phyloP scores from a whole-genome alignment of 345 rosid genomes.

The Linum trigynum region DNA sequence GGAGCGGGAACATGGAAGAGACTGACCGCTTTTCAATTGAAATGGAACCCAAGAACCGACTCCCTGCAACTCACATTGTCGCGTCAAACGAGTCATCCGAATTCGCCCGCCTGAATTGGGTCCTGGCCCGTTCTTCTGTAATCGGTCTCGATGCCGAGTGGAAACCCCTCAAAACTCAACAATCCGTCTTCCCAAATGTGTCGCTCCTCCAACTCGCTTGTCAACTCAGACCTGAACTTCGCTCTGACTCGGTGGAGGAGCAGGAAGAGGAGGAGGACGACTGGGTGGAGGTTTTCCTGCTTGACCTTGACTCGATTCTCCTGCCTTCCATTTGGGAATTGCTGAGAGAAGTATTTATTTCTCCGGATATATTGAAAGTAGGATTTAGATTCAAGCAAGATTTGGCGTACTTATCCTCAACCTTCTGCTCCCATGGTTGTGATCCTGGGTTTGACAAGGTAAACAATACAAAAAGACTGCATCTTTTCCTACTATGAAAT shows the following conservation, averaged over 20 bases:
- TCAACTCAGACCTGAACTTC: constrained; percentile 16
- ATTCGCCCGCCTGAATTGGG: constrained; percentile 47
- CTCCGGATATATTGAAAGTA: constrained; percentile 67
- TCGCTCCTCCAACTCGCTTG: constrained; percentile 81
- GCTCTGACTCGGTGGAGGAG: constrained; percentile 7
- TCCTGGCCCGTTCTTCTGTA: constrained; percentile 49
- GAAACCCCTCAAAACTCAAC: constrained; percentile 47
- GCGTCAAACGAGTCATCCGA: constrained; percentile 52
- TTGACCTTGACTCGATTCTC: constrained; percentile 52
- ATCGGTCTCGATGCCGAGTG: constrained; percentile 85
- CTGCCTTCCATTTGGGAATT: constrained; percentile 51
- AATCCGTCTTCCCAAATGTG: constrained; percentile 49
- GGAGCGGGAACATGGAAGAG: too few species aligned
- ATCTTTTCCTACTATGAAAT: background rate
- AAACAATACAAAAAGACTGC: background rate
- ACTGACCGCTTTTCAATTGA: too few species aligned
- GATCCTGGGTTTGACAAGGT: constrained; percentile 63
- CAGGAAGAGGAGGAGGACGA: constrained; percentile 12
- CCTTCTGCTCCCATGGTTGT: constrained; percentile 57
- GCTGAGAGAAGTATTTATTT: constrained; percentile 45
- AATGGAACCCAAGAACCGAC: constrained; percentile 20
- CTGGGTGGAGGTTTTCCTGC: constrained; percentile 44
- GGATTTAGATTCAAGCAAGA: constrained; percentile 89
- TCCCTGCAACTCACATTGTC: constrained; percentile 38
- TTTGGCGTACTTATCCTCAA: constrained; percentile 66